Evolutionary conservation across 371 early-diverging fungal genomes (phyloP).

Genomic region (Mortierella sp.): DNA sequence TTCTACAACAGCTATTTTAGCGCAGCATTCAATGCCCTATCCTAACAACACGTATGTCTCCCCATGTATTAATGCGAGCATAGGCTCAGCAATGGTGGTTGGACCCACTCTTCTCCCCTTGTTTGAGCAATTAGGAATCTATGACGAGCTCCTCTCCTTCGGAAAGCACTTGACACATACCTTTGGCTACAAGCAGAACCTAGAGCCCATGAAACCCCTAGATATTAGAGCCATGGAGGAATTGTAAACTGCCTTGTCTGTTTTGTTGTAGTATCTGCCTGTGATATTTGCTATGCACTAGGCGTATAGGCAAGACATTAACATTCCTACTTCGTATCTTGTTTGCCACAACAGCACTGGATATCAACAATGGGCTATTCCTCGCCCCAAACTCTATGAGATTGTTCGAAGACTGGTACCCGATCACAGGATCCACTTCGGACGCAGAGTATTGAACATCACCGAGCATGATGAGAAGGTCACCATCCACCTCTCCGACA

Average conservation of each 20-base stretch:
- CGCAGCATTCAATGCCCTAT: background rate
- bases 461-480: background rate
- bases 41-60: background rate
- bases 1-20: background rate
- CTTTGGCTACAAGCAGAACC: background rate
- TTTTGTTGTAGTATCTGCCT: background rate
- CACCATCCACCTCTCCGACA: background rate
- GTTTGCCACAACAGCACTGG: background rate
- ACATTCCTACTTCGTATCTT: too few relatives aligned
- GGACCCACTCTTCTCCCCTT: background rate
- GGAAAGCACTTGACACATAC: background rate
- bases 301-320: too few relatives aligned
- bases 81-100: background rate
- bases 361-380: background rate
- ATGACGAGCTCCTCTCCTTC: background rate
- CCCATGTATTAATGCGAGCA: background rate
- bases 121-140: background rate
- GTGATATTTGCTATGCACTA: too few relatives aligned
- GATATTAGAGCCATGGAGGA: background rate
- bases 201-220: background rate
- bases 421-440: conserved; percentile 9
- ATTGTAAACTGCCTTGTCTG: background rate
- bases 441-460: background rate
- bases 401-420: conserved; percentile 16
- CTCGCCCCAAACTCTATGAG: conserved; percentile 17